A percentile compares a stretch with the other conserved stretches of the same genome.
phyloP scores from a whole-genome alignment of 495 filamentous ascomycete species.

The Annulohypoxylon bovei region DNA sequence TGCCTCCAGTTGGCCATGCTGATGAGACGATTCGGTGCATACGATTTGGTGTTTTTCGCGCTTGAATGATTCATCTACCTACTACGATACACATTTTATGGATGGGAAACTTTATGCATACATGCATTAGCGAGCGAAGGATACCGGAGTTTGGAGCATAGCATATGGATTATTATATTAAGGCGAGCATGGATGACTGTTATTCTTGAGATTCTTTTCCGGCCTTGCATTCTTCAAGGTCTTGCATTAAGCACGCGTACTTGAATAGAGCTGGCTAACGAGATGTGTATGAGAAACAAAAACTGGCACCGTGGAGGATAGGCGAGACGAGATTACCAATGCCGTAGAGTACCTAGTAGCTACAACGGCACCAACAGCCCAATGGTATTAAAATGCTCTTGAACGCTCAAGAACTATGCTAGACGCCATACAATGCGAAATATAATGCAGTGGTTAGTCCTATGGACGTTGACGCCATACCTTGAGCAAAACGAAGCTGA shows the following conservation, averaged over 20 bases:
- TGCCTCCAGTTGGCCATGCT: slow-evolving; percentile 7
- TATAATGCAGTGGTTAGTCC: slow-evolving; percentile 12
- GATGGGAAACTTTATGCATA: background rate
- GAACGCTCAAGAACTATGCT: slow-evolving; percentile 20
- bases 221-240: too few relatives aligned
- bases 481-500: background rate
- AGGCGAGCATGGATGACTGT: background rate
- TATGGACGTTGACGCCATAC: background rate
- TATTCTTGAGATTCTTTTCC: background rate
- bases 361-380: background rate
- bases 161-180: background rate
- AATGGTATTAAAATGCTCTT: slow-evolving; percentile 23
- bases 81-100: background rate
- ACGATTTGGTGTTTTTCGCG: slow-evolving; percentile 39
- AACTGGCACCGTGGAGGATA: background rate
- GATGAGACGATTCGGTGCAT: slow-evolving; percentile 34
- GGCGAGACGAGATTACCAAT: background rate
- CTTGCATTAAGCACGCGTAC: too few relatives aligned
- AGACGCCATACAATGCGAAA: slow-evolving; percentile 21
- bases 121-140: background rate
- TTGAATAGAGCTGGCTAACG: background rate
- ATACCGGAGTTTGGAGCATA: background rate
- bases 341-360: background rate
- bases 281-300: too few relatives aligned
- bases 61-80: slow-evolving; percentile 2